These are phyloP conservation scores for Dipodascus albidus DNA, from an alignment of 805 yeast species.

Conservation along the genomic window DNA sequence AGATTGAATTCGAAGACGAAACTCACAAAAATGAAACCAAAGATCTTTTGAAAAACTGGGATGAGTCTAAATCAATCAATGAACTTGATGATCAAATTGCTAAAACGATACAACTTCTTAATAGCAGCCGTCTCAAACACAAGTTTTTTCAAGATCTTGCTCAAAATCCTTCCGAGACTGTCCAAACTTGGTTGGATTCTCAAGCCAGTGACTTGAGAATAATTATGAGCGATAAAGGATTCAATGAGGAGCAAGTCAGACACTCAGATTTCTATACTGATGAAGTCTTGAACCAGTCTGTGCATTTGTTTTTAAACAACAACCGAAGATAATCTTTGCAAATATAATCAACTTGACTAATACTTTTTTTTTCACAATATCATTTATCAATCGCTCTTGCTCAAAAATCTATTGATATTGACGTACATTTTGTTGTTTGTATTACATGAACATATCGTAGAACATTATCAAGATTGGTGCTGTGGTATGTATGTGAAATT, in stretches of 20 bases:
- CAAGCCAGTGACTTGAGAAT: constrained; percentile 80
- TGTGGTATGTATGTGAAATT: no score
- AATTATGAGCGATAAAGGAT: constrained; percentile 80
- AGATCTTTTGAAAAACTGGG: constrained; percentile 29
- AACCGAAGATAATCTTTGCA: constrained; percentile 8
- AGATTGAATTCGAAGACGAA: constrained; percentile 38
- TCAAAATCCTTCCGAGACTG: constrained; percentile 64
- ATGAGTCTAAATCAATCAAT: constrained; percentile 30
- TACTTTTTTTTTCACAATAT: neutral
- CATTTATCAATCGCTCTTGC: no score
- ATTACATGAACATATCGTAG: neutral
- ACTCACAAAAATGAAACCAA: constrained; percentile 24
- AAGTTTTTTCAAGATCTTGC: constrained; percentile 67
- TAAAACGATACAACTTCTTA: constrained; percentile 38
- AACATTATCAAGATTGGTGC: no score
- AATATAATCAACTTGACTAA: neutral
- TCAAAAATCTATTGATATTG: neutral
- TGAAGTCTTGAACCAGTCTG: constrained; percentile 65
- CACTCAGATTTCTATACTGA: constrained; percentile 73
- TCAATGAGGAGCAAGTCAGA: constrained; percentile 80
- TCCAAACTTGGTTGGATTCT: constrained; percentile 63
- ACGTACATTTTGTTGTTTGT: neutral
- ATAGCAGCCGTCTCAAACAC: constrained; percentile 49
- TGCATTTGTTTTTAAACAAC: constrained; percentile 55
- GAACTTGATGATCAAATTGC: constrained; percentile 35